A percentile compares a stretch with the other conserved stretches of the same genome.
These are phyloP conservation scores for Scedosporium boydii DNA, from an alignment of 2,329 filamentous ascomycete species.

Conservation along the genomic window DNA sequence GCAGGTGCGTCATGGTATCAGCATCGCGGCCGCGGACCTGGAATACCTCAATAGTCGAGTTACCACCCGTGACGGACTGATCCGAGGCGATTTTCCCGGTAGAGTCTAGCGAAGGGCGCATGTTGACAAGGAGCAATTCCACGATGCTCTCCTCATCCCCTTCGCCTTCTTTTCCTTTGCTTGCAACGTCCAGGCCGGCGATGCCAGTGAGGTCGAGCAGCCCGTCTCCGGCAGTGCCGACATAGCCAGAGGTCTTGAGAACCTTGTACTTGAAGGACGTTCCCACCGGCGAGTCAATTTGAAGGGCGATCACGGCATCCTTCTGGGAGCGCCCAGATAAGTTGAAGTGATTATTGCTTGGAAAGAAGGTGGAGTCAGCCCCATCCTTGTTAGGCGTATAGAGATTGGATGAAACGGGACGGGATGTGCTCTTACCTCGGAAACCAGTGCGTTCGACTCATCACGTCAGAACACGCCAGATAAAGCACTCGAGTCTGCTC, in stretches of 20 bases:
- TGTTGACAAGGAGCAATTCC: slow-evolving; percentile 16
- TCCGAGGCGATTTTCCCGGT: slow-evolving; percentile 12
- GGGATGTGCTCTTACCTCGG: slow-evolving; percentile 14
- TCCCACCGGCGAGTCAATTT: slow-evolving; percentile 19
- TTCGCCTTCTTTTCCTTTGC: neutral
- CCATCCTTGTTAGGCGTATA: too few relatives aligned
- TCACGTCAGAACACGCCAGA: slow-evolving; percentile 18
- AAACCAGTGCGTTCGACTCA: slow-evolving; percentile 14
- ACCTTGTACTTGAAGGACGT: slow-evolving; percentile 13
- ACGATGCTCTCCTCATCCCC: slow-evolving; percentile 3
- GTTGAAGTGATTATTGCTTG: slow-evolving; percentile 14
- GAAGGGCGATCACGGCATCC: slow-evolving; percentile 21
- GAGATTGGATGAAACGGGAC: neutral
- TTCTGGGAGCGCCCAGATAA: slow-evolving; percentile 17
- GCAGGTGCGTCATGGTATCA: slow-evolving; percentile 14
- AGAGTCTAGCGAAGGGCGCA: slow-evolving; percentile 16
- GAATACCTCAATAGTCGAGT: slow-evolving; percentile 9
- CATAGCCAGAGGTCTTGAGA: slow-evolving; percentile 17
- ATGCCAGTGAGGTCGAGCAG: slow-evolving; percentile 21
- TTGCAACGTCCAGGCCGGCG: slow-evolving; percentile 15
- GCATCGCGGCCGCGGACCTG: slow-evolving; percentile 5
- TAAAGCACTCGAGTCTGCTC: slow-evolving; percentile 19
- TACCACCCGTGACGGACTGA: slow-evolving; percentile 10
- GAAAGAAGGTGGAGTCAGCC: neutral
- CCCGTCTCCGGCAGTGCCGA: slow-evolving; percentile 21